These are phyloP conservation scores for Pseudocercospora ulei DNA, from an alignment of 2,329 filamentous ascomycete genomes.

Conservation along the genomic window DNA sequence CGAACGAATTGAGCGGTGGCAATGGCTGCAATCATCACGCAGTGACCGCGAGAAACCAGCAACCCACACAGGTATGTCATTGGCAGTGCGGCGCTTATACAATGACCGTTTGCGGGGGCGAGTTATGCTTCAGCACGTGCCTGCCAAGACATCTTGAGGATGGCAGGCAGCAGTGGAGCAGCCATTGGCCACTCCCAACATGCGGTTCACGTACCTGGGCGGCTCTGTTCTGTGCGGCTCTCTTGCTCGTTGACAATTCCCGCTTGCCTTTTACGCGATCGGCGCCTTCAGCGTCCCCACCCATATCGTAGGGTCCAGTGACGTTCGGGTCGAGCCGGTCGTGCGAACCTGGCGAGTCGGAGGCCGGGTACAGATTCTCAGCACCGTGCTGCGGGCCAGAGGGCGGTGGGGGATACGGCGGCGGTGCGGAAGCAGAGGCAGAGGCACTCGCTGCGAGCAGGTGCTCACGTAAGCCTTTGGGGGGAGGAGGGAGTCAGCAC, in stretches of 20 bases:
- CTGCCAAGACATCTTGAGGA: too few species aligned
- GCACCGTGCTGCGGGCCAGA: slow-evolving; percentile 23
- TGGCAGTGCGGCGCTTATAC: too few species aligned
- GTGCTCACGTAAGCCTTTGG: slow-evolving; percentile 52
- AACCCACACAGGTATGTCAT: too few species aligned
- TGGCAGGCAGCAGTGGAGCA: too few species aligned
- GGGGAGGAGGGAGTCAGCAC: slow-evolving; percentile 11
- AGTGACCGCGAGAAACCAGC: too few species aligned
- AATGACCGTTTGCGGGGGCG: too few species aligned
- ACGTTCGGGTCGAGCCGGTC: slow-evolving; percentile 51
- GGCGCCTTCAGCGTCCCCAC: slow-evolving; percentile 40
- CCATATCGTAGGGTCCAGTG: slow-evolving; percentile 45
- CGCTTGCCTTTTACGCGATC: slow-evolving; percentile 69
- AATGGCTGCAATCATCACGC: too few species aligned
- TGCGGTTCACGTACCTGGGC: slow-evolving; percentile 66
- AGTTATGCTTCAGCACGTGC: too few species aligned
- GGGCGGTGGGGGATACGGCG: slow-evolving; percentile 36
- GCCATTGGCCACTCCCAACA: too few species aligned
- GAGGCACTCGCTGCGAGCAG: slow-evolving; percentile 46
- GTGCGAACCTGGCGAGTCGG: slow-evolving; percentile 37
- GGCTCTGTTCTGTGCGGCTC: slow-evolving; percentile 90
- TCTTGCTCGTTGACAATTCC: slow-evolving; percentile 88
- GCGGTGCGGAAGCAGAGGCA: slow-evolving; percentile 33
- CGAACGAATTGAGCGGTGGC: too few species aligned
- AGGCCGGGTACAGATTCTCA: slow-evolving; percentile 35